These are phyloP conservation scores for Rhododendron kiyosumense DNA, from an alignment of 148 eudicot species.

Conservation along the genomic window DNA sequence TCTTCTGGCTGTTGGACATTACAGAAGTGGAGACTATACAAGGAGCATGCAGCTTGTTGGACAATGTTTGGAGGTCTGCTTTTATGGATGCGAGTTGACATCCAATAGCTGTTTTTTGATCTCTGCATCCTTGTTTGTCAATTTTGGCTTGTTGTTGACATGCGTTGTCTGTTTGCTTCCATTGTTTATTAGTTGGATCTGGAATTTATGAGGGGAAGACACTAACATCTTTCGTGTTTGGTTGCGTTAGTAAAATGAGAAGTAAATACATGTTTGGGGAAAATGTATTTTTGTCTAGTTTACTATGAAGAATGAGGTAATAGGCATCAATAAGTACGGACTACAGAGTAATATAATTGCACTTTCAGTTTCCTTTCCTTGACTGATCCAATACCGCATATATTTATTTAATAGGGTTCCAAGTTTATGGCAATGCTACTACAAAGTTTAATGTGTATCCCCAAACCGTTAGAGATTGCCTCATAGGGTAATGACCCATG, in stretches of 20 bases:
- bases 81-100: neutral
- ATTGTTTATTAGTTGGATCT: neutral
- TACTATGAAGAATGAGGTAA: neutral
- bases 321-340: neutral
- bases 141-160: neutral
- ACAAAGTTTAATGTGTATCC: neutral
- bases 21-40: slow-evolving; percentile 44
- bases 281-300: no score
- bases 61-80: slow-evolving; percentile 45
- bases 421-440: neutral
- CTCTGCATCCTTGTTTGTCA: neutral
- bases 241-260: neutral
- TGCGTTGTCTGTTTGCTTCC: neutral
- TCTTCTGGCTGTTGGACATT: slow-evolving; percentile 53
- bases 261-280: neutral
- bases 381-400: neutral
- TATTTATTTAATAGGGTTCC: neutral
- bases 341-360: no score
- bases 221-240: neutral
- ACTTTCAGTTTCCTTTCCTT: neutral
- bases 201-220: neutral
- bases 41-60: slow-evolving; percentile 48
- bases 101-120: neutral
- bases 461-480: neutral
- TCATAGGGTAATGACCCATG: neutral